Percentiles rank a stretch among this genome's conserved stretches.
Evolutionary conservation across 257 asterid species (phyloP).

Genomic region (Agastache rugosa): DNA sequence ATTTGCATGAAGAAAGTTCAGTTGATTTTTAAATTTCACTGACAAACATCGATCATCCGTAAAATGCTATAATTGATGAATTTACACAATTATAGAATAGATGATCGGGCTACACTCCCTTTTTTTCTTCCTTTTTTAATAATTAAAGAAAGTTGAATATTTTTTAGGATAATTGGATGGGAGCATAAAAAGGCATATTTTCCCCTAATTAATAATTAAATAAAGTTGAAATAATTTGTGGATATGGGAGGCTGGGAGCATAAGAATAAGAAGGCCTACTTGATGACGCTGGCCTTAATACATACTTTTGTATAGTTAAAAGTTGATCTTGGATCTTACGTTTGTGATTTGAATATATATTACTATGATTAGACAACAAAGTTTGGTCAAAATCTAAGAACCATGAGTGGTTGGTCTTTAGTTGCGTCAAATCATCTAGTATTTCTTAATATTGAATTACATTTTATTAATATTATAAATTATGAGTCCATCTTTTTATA

Average conservation of each 20-base stretch:
- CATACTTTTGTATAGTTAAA: slow-evolving; percentile 20
- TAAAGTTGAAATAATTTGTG: slow-evolving; percentile 4
- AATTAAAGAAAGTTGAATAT: too few species aligned
- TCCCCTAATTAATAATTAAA: background rate
- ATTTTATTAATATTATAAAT: background rate
- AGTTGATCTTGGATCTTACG: slow-evolving; percentile 42
- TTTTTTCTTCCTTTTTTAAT: too few species aligned
- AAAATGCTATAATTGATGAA: too few species aligned
- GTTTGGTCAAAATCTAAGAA: slow-evolving; percentile 35
- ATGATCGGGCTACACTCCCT: too few species aligned
- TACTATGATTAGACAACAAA: slow-evolving; percentile 21
- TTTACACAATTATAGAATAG: too few species aligned
- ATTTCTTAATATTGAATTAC: background rate
- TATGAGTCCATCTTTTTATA: background rate
- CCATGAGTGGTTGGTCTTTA: slow-evolving; percentile 23
- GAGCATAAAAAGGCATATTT: background rate
- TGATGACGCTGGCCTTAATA: background rate
- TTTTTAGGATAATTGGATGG: too few species aligned
- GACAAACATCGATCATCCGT: too few species aligned
- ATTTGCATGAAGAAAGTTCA: too few species aligned
- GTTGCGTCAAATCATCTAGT: background rate
- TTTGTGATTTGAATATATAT: slow-evolving; percentile 31
- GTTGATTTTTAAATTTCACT: too few species aligned
- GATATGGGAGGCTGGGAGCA: slow-evolving; percentile 23
- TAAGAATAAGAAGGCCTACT: slow-evolving; percentile 6